Conservation (phyloP, 1,284 basidiomycete genomes). For the Dichomitus squalens region DNA sequence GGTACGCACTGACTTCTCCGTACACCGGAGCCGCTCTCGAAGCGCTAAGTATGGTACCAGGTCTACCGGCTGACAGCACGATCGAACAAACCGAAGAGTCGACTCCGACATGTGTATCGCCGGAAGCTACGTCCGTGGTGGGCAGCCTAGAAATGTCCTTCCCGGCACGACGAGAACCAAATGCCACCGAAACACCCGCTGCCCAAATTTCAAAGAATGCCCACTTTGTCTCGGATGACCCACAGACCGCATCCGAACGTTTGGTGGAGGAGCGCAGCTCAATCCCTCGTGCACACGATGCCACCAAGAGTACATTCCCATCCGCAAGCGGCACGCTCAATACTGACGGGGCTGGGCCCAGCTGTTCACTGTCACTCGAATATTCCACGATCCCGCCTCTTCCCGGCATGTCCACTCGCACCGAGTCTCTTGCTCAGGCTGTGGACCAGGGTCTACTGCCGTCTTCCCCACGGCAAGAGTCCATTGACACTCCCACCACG, state of each 20-base stretch:
- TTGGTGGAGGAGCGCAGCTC: slow-evolving; percentile 4
- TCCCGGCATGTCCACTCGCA: not conserved
- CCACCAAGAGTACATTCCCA: not conserved
- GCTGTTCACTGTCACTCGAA: not conserved
- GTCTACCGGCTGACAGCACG: not conserved
- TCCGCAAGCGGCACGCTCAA: not conserved
- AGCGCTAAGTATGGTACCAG: not conserved
- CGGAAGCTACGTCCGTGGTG: not conserved
- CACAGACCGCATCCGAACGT: slow-evolving; percentile 1
- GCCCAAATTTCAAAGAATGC: not conserved
- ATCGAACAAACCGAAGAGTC: not conserved
- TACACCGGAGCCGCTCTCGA: not conserved
- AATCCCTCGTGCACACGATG: not conserved
- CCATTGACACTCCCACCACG: not conserved
- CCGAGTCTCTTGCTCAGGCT: not conserved
- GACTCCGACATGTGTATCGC: not conserved
- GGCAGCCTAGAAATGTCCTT: not conserved
- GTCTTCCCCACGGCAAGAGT: not conserved
- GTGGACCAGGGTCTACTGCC: not conserved
- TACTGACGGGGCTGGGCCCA: not conserved
- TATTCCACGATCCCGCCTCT: not conserved
- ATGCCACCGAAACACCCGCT: not conserved
- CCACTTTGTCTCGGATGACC: not conserved
- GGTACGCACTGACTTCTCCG: not conserved
- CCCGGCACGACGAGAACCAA: not conserved